Evolutionary conservation across 1,139 yeast genomes (phyloP).

Genomic region (Candida tropicalis): DNA sequence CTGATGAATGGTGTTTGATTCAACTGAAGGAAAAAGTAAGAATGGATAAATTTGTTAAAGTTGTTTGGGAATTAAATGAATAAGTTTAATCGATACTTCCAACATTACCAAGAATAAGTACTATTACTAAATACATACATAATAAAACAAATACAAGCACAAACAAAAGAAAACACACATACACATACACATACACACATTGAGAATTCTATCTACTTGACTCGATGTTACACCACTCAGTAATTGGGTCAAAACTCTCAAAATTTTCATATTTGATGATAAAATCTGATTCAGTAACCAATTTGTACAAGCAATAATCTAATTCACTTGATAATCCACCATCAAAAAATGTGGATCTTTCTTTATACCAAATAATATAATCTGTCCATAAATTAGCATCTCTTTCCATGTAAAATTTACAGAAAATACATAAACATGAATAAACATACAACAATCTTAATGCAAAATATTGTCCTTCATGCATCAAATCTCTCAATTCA

Average conservation of each 20-base stretch:
- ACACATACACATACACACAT: too few relatives aligned
- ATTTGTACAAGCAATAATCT: conserved; percentile 14
- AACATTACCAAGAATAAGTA: too few relatives aligned
- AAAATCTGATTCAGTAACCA: conserved; percentile 5
- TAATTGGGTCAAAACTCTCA: conserved; percentile 1
- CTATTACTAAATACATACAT: neutral
- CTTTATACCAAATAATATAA: conserved; percentile 14
- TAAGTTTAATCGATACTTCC: too few relatives aligned
- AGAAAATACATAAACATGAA: conserved; percentile 13
- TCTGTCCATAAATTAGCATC: conserved; percentile 15
- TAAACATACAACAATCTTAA: conserved; percentile 17
- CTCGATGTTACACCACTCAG: neutral
- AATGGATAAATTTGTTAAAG: conserved; percentile 83
- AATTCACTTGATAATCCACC: conserved; percentile 15
- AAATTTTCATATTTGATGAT: conserved; percentile 1
- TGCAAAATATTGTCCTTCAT: conserved; percentile 11
- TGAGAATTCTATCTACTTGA: neutral
- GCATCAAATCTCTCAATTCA: conserved; percentile 2
- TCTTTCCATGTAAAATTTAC: conserved; percentile 10
- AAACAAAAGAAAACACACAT: neutral
- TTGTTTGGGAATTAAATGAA: conserved; percentile 62
- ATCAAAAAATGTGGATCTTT: conserved; percentile 8
- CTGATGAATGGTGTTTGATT: conserved; percentile 17
- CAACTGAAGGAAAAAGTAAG: conserved; percentile 48
- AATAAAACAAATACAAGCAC: neutral